Percentiles rank a stretch among this genome's conserved stretches.
Conservation (phyloP, 2,329 filamentous ascomycete species). For the Beauveria asiatica region DNA sequence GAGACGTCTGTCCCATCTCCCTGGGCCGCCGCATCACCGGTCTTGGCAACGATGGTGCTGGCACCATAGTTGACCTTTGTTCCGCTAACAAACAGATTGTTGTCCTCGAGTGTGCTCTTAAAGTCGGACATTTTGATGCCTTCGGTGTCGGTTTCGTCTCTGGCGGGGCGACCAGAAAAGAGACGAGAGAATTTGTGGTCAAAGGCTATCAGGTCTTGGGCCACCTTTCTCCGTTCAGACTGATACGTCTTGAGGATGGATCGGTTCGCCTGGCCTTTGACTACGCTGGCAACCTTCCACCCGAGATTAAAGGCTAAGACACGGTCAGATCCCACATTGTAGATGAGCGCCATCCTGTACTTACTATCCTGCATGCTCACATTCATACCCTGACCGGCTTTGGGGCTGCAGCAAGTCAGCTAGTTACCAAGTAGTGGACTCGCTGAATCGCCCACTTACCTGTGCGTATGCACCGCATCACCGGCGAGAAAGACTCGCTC, state of each 20-base stretch:
- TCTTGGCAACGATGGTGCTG: constrained; percentile 48
- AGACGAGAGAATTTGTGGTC: constrained; percentile 49
- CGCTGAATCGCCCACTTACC: not conserved
- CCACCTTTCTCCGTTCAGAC: constrained; percentile 47
- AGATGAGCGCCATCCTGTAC: not conserved
- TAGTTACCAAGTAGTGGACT: no score
- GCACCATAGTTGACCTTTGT: constrained; percentile 49
- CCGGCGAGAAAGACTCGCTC: constrained; percentile 61
- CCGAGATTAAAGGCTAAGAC: constrained; percentile 39
- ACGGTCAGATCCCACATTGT: constrained; percentile 3
- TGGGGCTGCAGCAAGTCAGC: constrained; percentile 30
- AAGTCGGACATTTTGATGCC: constrained; percentile 56
- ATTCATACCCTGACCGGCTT: constrained; percentile 66
- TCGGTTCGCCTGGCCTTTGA: constrained; percentile 33
- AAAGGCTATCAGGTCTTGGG: constrained; percentile 57
- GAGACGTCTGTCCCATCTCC: constrained; percentile 36
- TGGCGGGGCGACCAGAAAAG: constrained; percentile 49
- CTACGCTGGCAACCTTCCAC: constrained; percentile 45
- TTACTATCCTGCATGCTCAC: constrained; percentile 56
- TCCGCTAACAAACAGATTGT: constrained; percentile 51
- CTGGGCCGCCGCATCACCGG: constrained; percentile 32
- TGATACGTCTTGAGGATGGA: constrained; percentile 42
- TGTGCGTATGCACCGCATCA: constrained; percentile 51
- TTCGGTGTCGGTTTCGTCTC: constrained; percentile 49
- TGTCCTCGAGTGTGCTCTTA: constrained; percentile 51